Evolutionary conservation across 371 early-diverging fungal genomes (phyloP).

Genomic region (Mortierella sp.): DNA sequence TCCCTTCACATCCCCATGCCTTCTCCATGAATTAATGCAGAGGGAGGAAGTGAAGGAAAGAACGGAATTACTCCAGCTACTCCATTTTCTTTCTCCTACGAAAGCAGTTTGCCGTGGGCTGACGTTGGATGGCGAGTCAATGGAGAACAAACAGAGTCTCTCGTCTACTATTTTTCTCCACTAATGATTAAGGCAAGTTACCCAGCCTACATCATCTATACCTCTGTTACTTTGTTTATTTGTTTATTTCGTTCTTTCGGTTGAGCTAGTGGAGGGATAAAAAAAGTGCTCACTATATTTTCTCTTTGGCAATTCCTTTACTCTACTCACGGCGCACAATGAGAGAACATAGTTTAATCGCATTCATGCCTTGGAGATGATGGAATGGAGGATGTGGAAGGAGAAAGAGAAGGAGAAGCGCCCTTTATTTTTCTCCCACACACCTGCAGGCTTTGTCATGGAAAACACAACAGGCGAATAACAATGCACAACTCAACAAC

Average conservation of each 20-base stretch:
- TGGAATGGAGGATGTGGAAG: neutral
- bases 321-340: neutral
- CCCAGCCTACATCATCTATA: neutral
- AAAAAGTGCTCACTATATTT: neutral
- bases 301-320: neutral
- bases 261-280: neutral
- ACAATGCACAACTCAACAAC: neutral
- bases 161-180: neutral
- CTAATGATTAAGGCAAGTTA: neutral
- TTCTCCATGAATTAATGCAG: neutral
- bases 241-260: neutral
- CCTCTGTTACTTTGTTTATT: neutral
- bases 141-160: neutral
- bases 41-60: neutral
- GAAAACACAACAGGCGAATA: neutral
- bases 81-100: neutral
- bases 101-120: neutral
- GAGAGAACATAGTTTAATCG: neutral
- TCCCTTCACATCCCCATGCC: neutral
- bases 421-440: conserved; percentile 10
- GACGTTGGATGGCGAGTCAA: neutral
- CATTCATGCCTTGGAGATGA: no score
- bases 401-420: neutral
- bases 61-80: neutral
- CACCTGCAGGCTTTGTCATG: conserved; percentile 16